Percentiles rank a stretch among this genome's conserved stretches.
These are phyloP conservation scores for Medakamo hakoo DNA, from an alignment of 139 green algal genomes.

Conservation along the genomic window DNA sequence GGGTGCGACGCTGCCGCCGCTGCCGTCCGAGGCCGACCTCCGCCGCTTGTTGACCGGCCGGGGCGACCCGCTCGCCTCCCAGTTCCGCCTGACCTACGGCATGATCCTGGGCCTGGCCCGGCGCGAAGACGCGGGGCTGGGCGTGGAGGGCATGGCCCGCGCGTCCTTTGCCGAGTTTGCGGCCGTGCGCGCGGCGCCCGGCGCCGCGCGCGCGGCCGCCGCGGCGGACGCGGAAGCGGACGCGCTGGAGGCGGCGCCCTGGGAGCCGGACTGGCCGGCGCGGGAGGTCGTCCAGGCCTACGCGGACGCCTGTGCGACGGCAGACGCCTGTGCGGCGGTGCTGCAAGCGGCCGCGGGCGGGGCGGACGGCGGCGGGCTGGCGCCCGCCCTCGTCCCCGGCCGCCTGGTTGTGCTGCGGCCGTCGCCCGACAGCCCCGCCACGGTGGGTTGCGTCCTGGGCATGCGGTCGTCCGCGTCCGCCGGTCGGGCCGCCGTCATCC, in stretches of 20 bases:
- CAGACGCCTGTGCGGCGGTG: background rate
- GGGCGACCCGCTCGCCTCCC: constrained; percentile 64
- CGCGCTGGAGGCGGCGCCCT: constrained; percentile 2
- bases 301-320: background rate
- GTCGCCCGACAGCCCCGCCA: no score
- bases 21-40: constrained; percentile 46
- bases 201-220: constrained; percentile 25
- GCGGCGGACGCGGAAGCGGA: constrained; percentile 4
- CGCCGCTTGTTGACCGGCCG: constrained; percentile 56
- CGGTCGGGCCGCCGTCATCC: background rate
- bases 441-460: background rate
- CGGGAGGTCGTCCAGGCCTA: background rate
- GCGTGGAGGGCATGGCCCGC: constrained; percentile 94
- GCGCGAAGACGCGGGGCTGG: constrained; percentile 87
- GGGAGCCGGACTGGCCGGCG: background rate
- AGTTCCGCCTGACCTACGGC: constrained; percentile 92
- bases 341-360: background rate
- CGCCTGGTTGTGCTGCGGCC: background rate
- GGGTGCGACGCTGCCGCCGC: background rate
- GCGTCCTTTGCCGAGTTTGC: constrained; percentile 87
- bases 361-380: background rate
- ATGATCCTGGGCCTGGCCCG: constrained; percentile 97
- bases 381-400: background rate
- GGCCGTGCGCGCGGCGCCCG: constrained; percentile 51
- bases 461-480: background rate